Evolutionary conservation across 352 stramenopile genomes (phyloP), one percentile per base, ranked within the genome.

Genomic region (Globisporangium radiosum): DNA sequence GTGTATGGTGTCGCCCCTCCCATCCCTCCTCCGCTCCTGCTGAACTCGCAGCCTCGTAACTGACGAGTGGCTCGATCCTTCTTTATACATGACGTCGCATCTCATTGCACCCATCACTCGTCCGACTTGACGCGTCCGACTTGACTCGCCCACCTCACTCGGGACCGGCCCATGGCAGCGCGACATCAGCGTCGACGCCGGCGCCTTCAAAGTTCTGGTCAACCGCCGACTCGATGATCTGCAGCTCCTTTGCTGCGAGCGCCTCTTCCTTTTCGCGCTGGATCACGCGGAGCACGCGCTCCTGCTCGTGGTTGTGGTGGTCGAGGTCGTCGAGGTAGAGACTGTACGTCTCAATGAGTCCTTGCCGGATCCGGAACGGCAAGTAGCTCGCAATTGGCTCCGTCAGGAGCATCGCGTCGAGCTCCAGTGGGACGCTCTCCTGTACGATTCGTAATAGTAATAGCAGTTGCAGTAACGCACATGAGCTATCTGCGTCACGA

Each of bases 311-410:
- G 48, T 75, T 81, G 67, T 92, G 82, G 66, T 92, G 82, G 69
- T 92, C 82, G 45, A 92, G 65, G 60, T 94, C 85, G 60, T 94
- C 85, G 53, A 92, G 64, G 56, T 94, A 87, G 54, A 94, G 74
- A 55, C 84, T 94, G 72, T 94, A 94, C 14, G 85, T 94, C 64
- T 94, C 82, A 61, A 94, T 94, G 39, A 94, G 72, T 14, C 85
- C 85, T 61, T 94, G 85, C 33, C 81, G 82, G 68, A 94, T 94
- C 51, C 85, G 85, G 61, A 90, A 92, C 14, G 85, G 85, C 47
- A 94, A 57, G 61, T 71, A 94, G 62, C 77, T 85, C 52, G 81
- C 76, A 57, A 94, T 86, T 11, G 85, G 85, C 64, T 94, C 85
- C 14, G 82, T 92, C 36, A 94, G 64, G 60, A 94, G 64, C 77